Base-by-base conservation (phyloP, 1,139 yeast genomes). In the Lizanozyma gosingica region DNA sequence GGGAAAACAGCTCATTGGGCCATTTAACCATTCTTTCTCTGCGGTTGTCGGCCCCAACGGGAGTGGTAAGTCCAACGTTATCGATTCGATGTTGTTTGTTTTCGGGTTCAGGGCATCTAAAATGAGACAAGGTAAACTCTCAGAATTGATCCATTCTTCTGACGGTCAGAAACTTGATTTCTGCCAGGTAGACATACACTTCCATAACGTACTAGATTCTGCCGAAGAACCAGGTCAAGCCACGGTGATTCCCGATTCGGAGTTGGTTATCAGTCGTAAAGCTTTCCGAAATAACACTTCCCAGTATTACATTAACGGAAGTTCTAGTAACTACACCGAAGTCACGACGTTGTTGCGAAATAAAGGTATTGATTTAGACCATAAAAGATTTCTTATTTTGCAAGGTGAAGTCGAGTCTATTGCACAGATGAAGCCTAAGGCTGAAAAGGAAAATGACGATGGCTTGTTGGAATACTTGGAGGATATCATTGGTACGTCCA, bases 31-130 rank as follows among this genome's bases (percentile, higher is more conserved):
- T 36, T 86, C 95, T 2, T 94, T 94, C 56, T 86, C 96, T 6
- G 97, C 99, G 0, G 95, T 94, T 8, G 97, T 94, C n/a, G 99
- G 99, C 0, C 98, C 98, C 3, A 94, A 94, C 58, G 99, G 99
- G 27, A 85, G 95, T 35, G 98, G 98, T 6, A 92, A 92, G 60
- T 90, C 97, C 11, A 94, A 94, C 56, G 98, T 94, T 34, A 94
- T 94, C 48, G 99, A 94, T 57, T 85, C 97, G 2, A 76, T 94
- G 75, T 68, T 94, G 44, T 94, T 94, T 60, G 98, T 94, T 3
- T 94, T 94, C 64, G 99, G 99, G 0, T 94, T 94, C 60, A 71
- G 98, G 46, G 98, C 98, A 1, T 78, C 80, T 56, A 92, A 94
- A 59, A 88, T 94, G 97, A 80, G 99, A 55, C 99, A 94, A 51